phyloP scores from a whole-genome alignment of 2,329 filamentous ascomycete genomes.

The Penicillium sp. region DNA sequence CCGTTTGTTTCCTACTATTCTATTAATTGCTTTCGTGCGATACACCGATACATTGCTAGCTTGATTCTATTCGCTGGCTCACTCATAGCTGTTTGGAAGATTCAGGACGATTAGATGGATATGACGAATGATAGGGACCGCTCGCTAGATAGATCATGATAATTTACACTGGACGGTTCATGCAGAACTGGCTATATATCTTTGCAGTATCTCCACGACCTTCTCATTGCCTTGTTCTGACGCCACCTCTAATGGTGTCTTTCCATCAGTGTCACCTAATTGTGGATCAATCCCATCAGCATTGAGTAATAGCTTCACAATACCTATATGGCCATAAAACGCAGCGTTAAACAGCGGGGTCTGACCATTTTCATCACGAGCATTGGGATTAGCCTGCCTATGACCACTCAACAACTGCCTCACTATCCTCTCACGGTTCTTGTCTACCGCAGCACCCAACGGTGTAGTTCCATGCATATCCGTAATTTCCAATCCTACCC shows the following conservation, averaged over 20 bases:
- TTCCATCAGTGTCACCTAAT: not conserved
- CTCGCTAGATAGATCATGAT: not conserved
- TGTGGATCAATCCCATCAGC: constrained; percentile 14
- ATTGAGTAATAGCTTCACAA: constrained; percentile 14
- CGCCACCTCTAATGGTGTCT: constrained; percentile 5
- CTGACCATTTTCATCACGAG: constrained; percentile 16
- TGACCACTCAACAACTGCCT: constrained; percentile 9
- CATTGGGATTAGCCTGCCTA: constrained; percentile 18
- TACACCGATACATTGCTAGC: not conserved
- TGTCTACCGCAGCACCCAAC: constrained; percentile 17
- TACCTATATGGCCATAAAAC: constrained; percentile 14
- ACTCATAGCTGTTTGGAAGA: not conserved
- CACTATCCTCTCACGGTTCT: constrained; percentile 8
- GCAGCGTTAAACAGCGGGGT: constrained; percentile 21
- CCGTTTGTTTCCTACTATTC: not conserved
- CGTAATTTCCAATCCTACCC: constrained; percentile 18
- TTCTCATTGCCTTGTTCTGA: not conserved
- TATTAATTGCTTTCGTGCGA: not conserved
- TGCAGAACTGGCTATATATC: not conserved
- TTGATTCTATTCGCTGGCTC: not conserved
- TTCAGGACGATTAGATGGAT: not conserved
- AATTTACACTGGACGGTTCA: not conserved
- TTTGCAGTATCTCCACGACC: constrained; percentile 1
- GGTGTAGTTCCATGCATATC: constrained; percentile 21
- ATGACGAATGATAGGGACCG: not conserved